Percentiles rank a stretch among this genome's conserved stretches.
Evolutionary conservation across 257 asterid species (phyloP).

Genomic region (Perilla frutescens): DNA sequence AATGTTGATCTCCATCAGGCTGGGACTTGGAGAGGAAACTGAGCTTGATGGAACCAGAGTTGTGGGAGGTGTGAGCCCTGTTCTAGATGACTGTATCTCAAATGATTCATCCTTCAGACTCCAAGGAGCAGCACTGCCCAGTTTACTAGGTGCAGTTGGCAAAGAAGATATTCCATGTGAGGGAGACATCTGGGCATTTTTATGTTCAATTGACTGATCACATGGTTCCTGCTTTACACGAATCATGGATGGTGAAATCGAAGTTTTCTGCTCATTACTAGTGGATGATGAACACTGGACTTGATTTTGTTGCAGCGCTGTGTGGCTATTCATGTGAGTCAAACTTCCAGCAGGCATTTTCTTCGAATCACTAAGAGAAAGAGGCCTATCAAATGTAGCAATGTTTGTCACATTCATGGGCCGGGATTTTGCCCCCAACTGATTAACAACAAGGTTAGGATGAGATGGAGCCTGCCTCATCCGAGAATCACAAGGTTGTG

Average conservation of each 20-base stretch:
- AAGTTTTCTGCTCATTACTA: slow-evolving; percentile 52
- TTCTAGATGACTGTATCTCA: slow-evolving; percentile 68
- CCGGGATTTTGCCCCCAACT: slow-evolving; percentile 54
- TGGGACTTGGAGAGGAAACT: slow-evolving; percentile 46
- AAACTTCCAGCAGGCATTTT: slow-evolving; percentile 49
- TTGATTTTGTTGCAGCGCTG: slow-evolving; percentile 50
- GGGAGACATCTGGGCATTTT: slow-evolving; percentile 54
- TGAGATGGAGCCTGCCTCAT: slow-evolving; percentile 68
- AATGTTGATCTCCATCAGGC: slow-evolving; percentile 50
- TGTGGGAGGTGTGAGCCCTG: slow-evolving; percentile 53
- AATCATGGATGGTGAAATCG: slow-evolving; percentile 48
- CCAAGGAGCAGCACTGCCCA: slow-evolving; percentile 52
- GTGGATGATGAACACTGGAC: slow-evolving; percentile 49
- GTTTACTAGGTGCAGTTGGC: slow-evolving; percentile 57
- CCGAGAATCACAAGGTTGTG: slow-evolving; percentile 66
- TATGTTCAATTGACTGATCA: slow-evolving; percentile 74
- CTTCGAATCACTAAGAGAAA: slow-evolving; percentile 59
- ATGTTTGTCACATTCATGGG: slow-evolving; percentile 55
- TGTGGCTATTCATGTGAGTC: slow-evolving; percentile 48
- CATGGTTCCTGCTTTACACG: slow-evolving; percentile 73
- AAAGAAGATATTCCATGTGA: slow-evolving; percentile 56
- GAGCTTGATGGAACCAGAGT: slow-evolving; percentile 47
- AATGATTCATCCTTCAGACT: slow-evolving; percentile 65
- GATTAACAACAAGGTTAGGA: slow-evolving; percentile 55
- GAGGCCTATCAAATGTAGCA: slow-evolving; percentile 66